phyloP scores from a whole-genome alignment of 805 yeast species.

The Metschnikowia reukaufii region DNA sequence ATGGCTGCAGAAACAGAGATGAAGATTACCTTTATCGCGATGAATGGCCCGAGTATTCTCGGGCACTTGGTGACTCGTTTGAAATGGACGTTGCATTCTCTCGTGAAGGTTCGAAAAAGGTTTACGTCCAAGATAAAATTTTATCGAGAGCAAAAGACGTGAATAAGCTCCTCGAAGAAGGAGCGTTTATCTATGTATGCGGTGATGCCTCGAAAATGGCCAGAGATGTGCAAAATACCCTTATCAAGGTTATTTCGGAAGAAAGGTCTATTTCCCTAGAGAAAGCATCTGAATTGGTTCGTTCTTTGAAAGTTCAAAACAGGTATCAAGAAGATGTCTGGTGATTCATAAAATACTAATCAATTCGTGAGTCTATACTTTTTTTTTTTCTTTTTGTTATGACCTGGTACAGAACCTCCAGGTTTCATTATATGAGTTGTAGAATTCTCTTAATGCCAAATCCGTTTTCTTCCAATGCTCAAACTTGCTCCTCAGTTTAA shows the following conservation, averaged over 20 bases:
- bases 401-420: conserved; percentile 8
- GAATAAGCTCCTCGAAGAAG: conserved; percentile 54
- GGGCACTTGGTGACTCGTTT: conserved; percentile 58
- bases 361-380: not conserved
- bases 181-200: conserved; percentile 92
- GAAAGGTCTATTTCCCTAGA: conserved; percentile 63
- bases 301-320: conserved; percentile 77
- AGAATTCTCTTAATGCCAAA: conserved; percentile 22
- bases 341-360: conserved; percentile 40
- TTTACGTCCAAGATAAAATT: conserved; percentile 84
- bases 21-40: conserved; percentile 85
- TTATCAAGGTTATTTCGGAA: conserved; percentile 59
- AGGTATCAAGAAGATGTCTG: conserved; percentile 97
- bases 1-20: conserved; percentile 76
- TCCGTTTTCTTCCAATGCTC: conserved; percentile 49
- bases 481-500: conserved; percentile 45
- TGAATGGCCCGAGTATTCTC: conserved; percentile 82
- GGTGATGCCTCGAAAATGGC: conserved; percentile 98
- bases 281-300: conserved; percentile 74
- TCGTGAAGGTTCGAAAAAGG: conserved; percentile 60
- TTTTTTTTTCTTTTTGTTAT: not conserved
- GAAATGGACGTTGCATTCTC: conserved; percentile 84
- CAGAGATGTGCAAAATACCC: conserved; percentile 77
- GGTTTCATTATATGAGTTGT: conserved; percentile 6
- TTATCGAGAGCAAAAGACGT: conserved; percentile 52